Conservation (phyloP, 495 filamentous ascomycete genomes). For the Parathielavia hyrcaniae region DNA sequence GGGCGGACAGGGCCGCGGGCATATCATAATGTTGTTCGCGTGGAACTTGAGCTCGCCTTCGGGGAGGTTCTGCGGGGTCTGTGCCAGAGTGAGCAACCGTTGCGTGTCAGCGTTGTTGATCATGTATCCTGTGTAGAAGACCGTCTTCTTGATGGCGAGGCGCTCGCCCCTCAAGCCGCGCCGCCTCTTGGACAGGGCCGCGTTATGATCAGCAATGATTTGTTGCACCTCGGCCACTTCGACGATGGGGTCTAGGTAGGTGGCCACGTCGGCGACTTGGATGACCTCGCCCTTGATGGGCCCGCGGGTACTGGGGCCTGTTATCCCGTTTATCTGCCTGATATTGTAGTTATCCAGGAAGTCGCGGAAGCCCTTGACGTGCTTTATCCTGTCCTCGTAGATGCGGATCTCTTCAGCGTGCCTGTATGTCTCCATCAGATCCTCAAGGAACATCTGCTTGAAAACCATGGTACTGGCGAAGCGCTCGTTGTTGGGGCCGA, state of each 20-base stretch:
- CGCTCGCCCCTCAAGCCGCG: constrained; percentile 33
- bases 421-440: constrained; percentile 76
- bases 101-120: constrained; percentile 63
- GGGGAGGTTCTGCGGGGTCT: constrained; percentile 52
- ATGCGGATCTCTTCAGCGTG: constrained; percentile 72
- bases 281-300: constrained; percentile 75
- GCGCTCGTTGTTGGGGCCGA: constrained; percentile 67
- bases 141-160: constrained; percentile 71
- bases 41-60: constrained; percentile 69
- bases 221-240: constrained; percentile 83
- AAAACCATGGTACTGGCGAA: constrained; percentile 77
- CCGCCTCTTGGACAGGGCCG: constrained; percentile 34
- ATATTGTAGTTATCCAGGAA: constrained; percentile 71
- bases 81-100: constrained; percentile 59
- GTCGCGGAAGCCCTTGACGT: constrained; percentile 72
- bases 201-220: constrained; percentile 84
- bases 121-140: constrained; percentile 94
- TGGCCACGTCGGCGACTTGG: constrained; percentile 71
- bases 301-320: constrained; percentile 40
- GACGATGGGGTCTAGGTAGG: constrained; percentile 69
- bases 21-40: constrained; percentile 88
- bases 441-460: constrained; percentile 76
- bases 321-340: constrained; percentile 30
- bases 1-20: constrained; percentile 59
- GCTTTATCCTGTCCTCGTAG: constrained; percentile 55